phyloP scores from a whole-genome alignment of 2,329 filamentous ascomycete species.

The Thielaviopsis punctulata region DNA sequence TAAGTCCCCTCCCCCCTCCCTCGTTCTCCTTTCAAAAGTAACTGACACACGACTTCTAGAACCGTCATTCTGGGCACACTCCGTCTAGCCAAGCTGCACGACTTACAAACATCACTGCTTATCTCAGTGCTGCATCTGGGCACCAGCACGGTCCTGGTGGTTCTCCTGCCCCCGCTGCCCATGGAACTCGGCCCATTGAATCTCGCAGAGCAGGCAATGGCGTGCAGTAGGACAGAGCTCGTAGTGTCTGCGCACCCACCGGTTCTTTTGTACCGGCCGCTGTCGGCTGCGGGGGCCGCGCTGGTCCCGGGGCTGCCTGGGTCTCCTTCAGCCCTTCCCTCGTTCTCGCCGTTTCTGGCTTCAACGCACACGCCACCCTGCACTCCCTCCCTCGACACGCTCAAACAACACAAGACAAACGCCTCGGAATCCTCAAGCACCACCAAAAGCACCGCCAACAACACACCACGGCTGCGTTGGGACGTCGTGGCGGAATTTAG shows the following conservation, averaged over 20 bases:
- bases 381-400: not conserved
- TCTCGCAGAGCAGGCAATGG: not conserved
- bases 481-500: constrained; percentile 5
- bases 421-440: not conserved
- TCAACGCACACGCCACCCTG: not conserved
- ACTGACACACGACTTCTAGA: not conserved
- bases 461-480: not conserved
- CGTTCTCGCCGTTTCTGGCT: too few relatives aligned
- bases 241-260: not conserved
- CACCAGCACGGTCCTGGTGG: not conserved
- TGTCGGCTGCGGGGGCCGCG: too few relatives aligned
- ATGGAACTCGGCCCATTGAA: not conserved
- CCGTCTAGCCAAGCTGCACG: not conserved
- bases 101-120: not conserved
- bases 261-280: not conserved
- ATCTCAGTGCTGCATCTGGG: not conserved
- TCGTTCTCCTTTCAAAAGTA: too few relatives aligned
- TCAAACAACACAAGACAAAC: too few relatives aligned
- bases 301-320: too few relatives aligned
- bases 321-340: too few relatives aligned
- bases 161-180: not conserved
- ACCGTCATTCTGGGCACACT: not conserved
- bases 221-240: not conserved
- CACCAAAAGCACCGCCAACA: not conserved
- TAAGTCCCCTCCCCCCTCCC: not conserved